Evolutionary conservation across 768 basidiomycete genomes (phyloP).

Genomic region (Brasilioporus rufonigricans): DNA sequence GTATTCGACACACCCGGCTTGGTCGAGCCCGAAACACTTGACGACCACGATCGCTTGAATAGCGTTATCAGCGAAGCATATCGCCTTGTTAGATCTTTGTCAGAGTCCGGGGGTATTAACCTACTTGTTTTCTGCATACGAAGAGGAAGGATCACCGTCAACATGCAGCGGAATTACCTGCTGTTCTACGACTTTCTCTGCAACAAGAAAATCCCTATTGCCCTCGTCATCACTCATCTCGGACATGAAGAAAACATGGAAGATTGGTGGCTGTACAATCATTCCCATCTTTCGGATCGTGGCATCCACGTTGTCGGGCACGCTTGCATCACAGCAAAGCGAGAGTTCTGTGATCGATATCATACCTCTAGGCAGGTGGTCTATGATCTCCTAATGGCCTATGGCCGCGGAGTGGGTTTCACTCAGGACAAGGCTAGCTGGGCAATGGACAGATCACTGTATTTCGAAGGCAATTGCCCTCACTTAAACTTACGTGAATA

Average conservation of each 20-base stretch:
- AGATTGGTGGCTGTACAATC: constrained; percentile 11
- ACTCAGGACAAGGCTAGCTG: not conserved
- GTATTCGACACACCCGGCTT: too few relatives aligned
- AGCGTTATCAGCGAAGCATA: not conserved
- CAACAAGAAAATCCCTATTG: too few relatives aligned
- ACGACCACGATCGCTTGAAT: not conserved
- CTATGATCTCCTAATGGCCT: constrained; percentile 20
- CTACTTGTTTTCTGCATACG: not conserved
- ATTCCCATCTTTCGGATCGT: constrained; percentile 12
- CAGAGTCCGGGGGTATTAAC: too few relatives aligned
- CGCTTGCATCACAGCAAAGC: too few relatives aligned
- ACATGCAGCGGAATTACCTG: not conserved
- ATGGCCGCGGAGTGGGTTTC: constrained; percentile 11
- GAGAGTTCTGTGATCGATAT: too few relatives aligned
- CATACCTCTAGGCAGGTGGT: too few relatives aligned
- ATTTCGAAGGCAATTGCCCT: not conserved
- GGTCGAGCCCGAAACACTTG: too few relatives aligned
- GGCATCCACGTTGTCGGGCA: constrained; percentile 23
- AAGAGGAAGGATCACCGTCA: not conserved
- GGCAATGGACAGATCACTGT: too few relatives aligned
- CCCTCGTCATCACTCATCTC: too few relatives aligned
- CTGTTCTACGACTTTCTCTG: not conserved
- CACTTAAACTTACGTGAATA: not conserved
- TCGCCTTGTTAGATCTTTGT: not conserved
- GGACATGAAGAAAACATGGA: too few relatives aligned